These are phyloP conservation scores for Eragrostis curvula DNA, from an alignment of 176 grass and related monocot species.

Conservation along the genomic window DNA sequence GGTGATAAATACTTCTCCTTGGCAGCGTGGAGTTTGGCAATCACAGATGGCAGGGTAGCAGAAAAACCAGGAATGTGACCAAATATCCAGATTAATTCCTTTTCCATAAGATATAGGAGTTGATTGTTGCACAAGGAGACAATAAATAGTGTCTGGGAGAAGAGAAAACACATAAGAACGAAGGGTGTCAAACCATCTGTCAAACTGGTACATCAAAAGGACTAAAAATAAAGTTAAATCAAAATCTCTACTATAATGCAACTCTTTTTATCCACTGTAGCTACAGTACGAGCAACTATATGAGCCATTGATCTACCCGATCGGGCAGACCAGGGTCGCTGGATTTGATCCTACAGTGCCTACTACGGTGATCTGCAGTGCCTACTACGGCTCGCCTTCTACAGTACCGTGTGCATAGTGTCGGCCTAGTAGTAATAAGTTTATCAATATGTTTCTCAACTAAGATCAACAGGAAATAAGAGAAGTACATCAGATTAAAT, in stretches of 20 bases:
- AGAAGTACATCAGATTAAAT: neutral
- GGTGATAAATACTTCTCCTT: constrained; percentile 42
- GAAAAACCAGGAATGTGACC: constrained; percentile 81
- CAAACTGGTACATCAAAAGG: neutral
- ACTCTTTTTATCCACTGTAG: too few relatives aligned
- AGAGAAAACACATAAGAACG: constrained; percentile 35
- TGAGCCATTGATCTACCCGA: too few relatives aligned
- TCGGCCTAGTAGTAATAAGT: neutral
- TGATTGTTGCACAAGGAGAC: constrained; percentile 96
- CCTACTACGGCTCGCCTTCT: too few relatives aligned
- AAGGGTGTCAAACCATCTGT: constrained; percentile 8
- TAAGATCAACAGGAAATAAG: constrained; percentile 12
- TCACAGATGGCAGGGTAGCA: constrained; percentile 66
- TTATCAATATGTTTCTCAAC: neutral
- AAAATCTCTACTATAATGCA: too few relatives aligned
- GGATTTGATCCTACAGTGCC: too few relatives aligned
- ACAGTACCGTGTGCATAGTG: too few relatives aligned
- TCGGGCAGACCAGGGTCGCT: too few relatives aligned
- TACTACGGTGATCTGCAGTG: too few relatives aligned
- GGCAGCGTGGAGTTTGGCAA: constrained; percentile 72
- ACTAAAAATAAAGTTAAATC: neutral
- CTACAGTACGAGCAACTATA: too few relatives aligned
- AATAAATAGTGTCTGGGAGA: constrained; percentile 77
- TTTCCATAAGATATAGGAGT: constrained; percentile 88
- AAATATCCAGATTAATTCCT: constrained; percentile 82